Evolutionary conservation across 164 flowering plant species (phyloP).

Genomic region (Annona cherimola): DNA sequence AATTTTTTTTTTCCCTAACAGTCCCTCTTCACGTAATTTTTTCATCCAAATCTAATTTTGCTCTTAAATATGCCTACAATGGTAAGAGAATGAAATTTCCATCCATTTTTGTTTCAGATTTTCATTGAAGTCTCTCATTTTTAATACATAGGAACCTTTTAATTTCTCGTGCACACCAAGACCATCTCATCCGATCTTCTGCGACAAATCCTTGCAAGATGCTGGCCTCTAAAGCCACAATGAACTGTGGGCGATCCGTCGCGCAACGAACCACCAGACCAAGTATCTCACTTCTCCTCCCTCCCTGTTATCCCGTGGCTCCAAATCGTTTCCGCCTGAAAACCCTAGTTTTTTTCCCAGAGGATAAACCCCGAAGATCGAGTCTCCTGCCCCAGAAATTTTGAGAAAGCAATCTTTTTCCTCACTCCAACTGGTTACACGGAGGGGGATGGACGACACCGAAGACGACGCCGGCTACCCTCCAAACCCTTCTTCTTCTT

Average conservation of each 20-base stretch:
- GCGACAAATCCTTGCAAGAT: neutral
- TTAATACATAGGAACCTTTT: no score
- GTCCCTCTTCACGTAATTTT: no score
- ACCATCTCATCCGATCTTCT: no score
- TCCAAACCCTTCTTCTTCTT: constrained; percentile 19
- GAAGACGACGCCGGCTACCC: constrained; percentile 51
- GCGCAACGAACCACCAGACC: neutral
- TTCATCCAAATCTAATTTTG: no score
- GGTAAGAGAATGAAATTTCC: no score
- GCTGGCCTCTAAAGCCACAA: neutral
- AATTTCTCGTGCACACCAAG: no score
- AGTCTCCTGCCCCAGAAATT: neutral
- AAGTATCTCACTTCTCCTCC: neutral
- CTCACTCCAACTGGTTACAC: neutral
- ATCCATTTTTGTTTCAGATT: no score
- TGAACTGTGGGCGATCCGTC: neutral
- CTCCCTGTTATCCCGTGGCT: neutral
- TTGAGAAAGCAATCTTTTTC: neutral
- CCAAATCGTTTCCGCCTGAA: neutral
- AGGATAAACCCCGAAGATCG: neutral
- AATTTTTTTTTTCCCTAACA: no score
- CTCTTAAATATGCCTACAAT: no score
- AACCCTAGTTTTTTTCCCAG: neutral
- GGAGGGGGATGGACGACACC: constrained; percentile 30
- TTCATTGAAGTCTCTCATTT: no score